A percentile compares a stretch with the other conserved stretches of the same genome.
Conservation (phyloP, 306 rosid species). For the Prunus campanulata region DNA sequence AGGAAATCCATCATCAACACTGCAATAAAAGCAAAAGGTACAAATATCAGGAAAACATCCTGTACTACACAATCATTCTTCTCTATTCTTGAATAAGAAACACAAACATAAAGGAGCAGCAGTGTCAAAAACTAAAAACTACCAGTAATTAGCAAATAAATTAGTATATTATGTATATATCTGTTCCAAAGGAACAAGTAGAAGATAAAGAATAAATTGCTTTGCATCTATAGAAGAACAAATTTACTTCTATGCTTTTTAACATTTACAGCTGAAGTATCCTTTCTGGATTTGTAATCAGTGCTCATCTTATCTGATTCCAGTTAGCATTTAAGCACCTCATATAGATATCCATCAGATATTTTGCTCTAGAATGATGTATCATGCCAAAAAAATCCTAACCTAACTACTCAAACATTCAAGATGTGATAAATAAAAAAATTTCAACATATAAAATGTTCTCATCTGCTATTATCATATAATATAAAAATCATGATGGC, state of each 20-base stretch:
- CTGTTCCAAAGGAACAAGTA: constrained; percentile 10
- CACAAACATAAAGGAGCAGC: constrained; percentile 7
- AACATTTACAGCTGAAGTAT: not conserved
- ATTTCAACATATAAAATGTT: not conserved
- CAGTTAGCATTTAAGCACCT: not conserved
- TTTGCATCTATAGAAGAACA: not conserved
- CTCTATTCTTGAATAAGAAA: not conserved
- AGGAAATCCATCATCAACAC: constrained; percentile 93
- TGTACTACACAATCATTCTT: not conserved
- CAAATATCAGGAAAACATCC: constrained; percentile 14
- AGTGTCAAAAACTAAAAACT: constrained; percentile 13
- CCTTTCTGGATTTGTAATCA: not conserved
- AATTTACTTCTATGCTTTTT: not conserved
- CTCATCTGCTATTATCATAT: not conserved
- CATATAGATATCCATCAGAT: not conserved
- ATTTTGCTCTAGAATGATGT: not conserved
- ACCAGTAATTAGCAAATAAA: not conserved
- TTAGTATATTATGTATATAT: not conserved
- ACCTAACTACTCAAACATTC: not conserved
- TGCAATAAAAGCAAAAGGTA: constrained; percentile 43
- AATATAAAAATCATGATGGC: not conserved
- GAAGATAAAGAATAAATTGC: not conserved
- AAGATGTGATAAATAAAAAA: not conserved
- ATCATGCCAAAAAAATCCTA: not conserved
- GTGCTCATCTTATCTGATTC: not conserved